Base-by-base conservation (phyloP, 1,284 basidiomycete genomes). In the Volvariella surrecta region DNA sequence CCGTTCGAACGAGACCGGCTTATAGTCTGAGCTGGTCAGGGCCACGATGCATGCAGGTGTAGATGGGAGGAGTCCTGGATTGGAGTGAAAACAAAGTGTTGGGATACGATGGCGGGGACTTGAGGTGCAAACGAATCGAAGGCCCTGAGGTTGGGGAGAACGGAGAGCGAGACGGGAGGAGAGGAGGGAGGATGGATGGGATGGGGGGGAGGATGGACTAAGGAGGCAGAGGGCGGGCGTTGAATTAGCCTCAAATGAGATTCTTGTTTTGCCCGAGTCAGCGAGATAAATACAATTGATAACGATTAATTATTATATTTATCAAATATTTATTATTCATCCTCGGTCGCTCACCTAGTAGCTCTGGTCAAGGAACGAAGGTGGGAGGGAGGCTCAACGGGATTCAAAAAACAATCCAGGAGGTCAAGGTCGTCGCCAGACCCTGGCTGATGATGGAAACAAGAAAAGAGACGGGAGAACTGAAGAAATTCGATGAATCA, bases 1-100 rank as follows among this genome's bases (percentile, higher is more conserved):
- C 45, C 45, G 41, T 44, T 70, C 73, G 74, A 71, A 75, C 70
- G 62, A 71, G 70, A 69, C 71, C 71, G 60, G 71, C 71, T 73
- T 63, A 58, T 60, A 68, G 70, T 71, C 71, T 73, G 73, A 69
- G 63, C 57, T 60, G 59, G 62, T 57, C 57, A 60, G 57, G 61
- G 64, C 59, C 58, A 57, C 57, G 59, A 67, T 64, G 62, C 73
- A 74, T 76, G 66, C 73, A 74, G 67, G 54, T 51, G 47, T 24
- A 46, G 45, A 40, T 37, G 40, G 49, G 44, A 34, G 41, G 41
- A 32, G 24, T 16, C n/a, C 22, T 42, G 60, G 58, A 58, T 54
- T 57, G 45, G 50, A 42, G 35, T 46, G 40, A 40, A 42, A 40
- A 41, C 31, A 38, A 47, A 42, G 41, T 38, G 48, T 46, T 41